Conservation (phyloP, 495 filamentous ascomycete genomes). For the Bacidia rubella region DNA sequence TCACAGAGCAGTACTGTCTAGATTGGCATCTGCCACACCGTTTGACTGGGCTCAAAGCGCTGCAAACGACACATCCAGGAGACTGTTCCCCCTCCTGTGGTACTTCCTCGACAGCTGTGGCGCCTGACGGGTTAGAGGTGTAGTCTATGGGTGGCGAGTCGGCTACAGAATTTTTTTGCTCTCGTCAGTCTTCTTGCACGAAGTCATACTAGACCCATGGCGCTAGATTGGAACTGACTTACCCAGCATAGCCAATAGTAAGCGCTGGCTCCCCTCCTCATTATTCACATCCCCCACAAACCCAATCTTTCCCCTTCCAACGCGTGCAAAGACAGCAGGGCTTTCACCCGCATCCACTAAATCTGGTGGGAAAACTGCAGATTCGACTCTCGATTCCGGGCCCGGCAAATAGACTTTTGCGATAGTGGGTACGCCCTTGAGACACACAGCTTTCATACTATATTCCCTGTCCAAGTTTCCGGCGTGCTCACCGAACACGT, state of each 20-base stretch:
- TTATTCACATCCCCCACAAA: constrained; percentile 33
- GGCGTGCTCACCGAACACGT: constrained; percentile 10
- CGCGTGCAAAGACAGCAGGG: not conserved
- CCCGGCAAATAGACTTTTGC: constrained; percentile 23
- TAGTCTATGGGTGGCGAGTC: too few relatives aligned
- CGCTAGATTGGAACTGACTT: too few relatives aligned
- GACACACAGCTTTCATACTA: constrained; percentile 32
- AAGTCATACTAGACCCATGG: too few relatives aligned
- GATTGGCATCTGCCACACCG: constrained; percentile 38
- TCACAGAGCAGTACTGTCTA: constrained; percentile 36
- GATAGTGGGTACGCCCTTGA: constrained; percentile 19
- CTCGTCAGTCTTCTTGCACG: too few relatives aligned
- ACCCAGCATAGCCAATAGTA: constrained; percentile 24
- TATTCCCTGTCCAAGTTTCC: constrained; percentile 22
- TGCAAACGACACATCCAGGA: constrained; percentile 7
- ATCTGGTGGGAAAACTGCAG: constrained; percentile 18
- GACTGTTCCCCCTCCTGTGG: not conserved
- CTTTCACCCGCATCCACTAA: constrained; percentile 14
- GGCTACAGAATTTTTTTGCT: too few relatives aligned
- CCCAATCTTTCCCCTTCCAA: not conserved
- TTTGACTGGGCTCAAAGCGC: constrained; percentile 17
- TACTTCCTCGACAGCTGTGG: not conserved
- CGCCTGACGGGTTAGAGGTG: not conserved
- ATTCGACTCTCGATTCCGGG: constrained; percentile 13
- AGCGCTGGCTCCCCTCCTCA: constrained; percentile 23